These are phyloP conservation scores for Jaapia argillacea DNA, from an alignment of 768 basidiomycete genomes.

Conservation along the genomic window DNA sequence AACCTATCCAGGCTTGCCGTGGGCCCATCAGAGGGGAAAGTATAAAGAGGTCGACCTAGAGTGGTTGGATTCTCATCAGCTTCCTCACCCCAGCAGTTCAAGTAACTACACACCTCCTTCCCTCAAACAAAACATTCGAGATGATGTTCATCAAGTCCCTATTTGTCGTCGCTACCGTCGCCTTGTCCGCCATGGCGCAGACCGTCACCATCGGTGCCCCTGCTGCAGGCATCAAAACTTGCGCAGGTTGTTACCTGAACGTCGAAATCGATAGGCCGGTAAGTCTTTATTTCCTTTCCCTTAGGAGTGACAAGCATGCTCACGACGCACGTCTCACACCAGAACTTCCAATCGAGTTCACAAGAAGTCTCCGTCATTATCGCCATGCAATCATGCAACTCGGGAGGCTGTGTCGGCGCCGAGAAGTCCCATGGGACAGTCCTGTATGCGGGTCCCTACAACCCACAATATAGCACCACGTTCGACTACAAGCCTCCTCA, in stretches of 20 bases:
- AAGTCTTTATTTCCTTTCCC: no score
- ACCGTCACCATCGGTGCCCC: slow-evolving; percentile 22
- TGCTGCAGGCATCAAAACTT: slow-evolving; percentile 10
- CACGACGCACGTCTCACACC: not conserved
- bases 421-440: not conserved
- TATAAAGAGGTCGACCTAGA: no score
- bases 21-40: no score
- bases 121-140: no score
- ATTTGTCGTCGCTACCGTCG: slow-evolving; percentile 11
- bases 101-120: no score
- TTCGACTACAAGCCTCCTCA: not conserved
- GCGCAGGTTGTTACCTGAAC: slow-evolving; percentile 17
- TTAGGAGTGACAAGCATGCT: no score
- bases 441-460: not conserved
- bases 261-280: slow-evolving; percentile 26
- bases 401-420: slow-evolving; percentile 13
- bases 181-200: slow-evolving; percentile 18
- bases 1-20: no score
- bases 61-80: no score
- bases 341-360: slow-evolving; percentile 21
- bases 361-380: slow-evolving; percentile 25
- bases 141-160: slow-evolving; percentile 6
- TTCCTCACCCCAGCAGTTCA: no score
- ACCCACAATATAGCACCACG: not conserved
- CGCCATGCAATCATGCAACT: no score